These are phyloP conservation scores for Tillandsia leiboldiana DNA, from an alignment of 176 grass and related monocot genomes.

Conservation along the genomic window DNA sequence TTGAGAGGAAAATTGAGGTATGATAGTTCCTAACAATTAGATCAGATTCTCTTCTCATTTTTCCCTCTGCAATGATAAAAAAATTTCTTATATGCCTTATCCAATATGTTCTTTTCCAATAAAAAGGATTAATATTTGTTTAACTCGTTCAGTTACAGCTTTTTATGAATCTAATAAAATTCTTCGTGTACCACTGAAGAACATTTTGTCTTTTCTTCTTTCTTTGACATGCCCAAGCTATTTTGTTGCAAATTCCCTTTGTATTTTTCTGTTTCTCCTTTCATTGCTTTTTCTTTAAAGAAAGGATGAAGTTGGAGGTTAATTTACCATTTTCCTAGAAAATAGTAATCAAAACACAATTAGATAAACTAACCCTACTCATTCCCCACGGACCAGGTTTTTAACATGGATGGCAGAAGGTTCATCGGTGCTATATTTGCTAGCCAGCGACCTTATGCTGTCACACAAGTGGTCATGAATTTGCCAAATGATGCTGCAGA, in stretches of 20 bases:
- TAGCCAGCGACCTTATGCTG: slow-evolving; percentile 34
- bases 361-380: background rate
- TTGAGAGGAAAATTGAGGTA: slow-evolving; percentile 92
- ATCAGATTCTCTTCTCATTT: background rate
- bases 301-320: too few relatives aligned
- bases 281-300: too few relatives aligned
- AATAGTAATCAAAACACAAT: background rate
- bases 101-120: background rate
- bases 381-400: slow-evolving; percentile 35
- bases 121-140: background rate
- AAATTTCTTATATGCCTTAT: background rate
- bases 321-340: too few relatives aligned
- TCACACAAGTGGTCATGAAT: slow-evolving; percentile 97
- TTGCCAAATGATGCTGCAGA: slow-evolving; percentile 78
- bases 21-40: background rate
- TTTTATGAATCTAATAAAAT: too few relatives aligned
- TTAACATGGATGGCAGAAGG: slow-evolving; percentile 95
- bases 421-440: slow-evolving; percentile 65
- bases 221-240: background rate
- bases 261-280: too few relatives aligned
- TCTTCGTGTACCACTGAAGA: too few relatives aligned
- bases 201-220: background rate
- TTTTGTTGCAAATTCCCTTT: background rate
- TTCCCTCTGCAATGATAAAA: background rate
- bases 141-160: background rate